Evolutionary conservation across 805 yeast species (phyloP).

Genomic region (Isabelozyma rhagii): DNA sequence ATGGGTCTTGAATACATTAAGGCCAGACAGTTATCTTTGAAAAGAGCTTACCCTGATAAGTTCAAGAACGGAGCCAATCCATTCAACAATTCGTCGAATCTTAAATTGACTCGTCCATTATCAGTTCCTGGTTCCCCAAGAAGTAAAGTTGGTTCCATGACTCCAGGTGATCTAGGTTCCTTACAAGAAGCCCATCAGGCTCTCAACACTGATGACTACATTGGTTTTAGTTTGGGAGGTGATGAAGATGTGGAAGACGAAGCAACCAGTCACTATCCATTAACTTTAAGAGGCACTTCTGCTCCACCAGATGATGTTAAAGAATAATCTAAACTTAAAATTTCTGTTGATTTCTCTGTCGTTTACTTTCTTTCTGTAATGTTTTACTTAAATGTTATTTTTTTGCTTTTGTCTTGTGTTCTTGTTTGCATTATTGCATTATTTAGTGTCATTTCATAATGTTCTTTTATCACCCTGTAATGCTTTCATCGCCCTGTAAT

Average conservation of each 20-base stretch:
- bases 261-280: slow-evolving; percentile 38
- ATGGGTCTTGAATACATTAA: slow-evolving; percentile 97
- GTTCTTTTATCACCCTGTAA: not conserved
- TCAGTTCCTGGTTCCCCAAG: slow-evolving; percentile 98
- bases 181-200: slow-evolving; percentile 83
- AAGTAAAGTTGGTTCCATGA: slow-evolving; percentile 72
- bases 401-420: not conserved
- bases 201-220: slow-evolving; percentile 72
- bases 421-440: not conserved
- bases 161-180: slow-evolving; percentile 98
- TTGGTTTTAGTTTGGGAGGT: slow-evolving; percentile 49
- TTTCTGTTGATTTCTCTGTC: not conserved
- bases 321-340: not conserved
- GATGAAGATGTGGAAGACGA: slow-evolving; percentile 41
- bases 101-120: slow-evolving; percentile 84
- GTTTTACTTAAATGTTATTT: too few species aligned
- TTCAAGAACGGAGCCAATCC: slow-evolving; percentile 55
- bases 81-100: slow-evolving; percentile 40
- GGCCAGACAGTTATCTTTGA: slow-evolving; percentile 87
- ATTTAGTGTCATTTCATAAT: not conserved
- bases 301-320: slow-evolving; percentile 35
- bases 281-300: slow-evolving; percentile 48
- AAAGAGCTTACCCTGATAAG: slow-evolving; percentile 89
- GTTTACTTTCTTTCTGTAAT: too few species aligned
- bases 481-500: not conserved